Evolutionary conservation across 768 basidiomycete genomes (phyloP), one percentile per base, ranked within the genome.

Genomic region (Hericium erinaceus): DNA sequence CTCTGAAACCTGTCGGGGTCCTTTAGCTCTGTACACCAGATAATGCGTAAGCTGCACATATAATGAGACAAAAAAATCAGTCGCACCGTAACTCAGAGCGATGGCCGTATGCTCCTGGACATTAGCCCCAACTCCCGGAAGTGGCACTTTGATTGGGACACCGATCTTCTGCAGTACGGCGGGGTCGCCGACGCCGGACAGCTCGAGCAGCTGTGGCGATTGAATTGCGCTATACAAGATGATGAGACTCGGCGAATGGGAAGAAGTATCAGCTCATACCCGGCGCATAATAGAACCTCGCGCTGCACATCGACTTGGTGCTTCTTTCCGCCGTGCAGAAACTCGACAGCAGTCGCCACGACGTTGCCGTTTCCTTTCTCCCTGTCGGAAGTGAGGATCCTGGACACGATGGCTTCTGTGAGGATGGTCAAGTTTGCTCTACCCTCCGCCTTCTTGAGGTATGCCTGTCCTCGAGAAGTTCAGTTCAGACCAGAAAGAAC

Each of bases 261-360:
- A 9, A 18, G 38, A 39, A 7, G 3, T 28, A 9, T 16, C 12
- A 46, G 4, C 58, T 22, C 62, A 28, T 62, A 75, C 74, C 76
- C 77, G 4, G 75, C 72, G 49, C 68, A 71, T 2, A 83, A 66
- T 56, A 77, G 71, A 41, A 77, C 75, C 61, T 78, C 77, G 56
- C 70, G 70, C 57, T 61, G 65, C 33, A 73, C 74, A 39, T 67
- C 66, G 11, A 71, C 72, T 11, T 64, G 62, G 55, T 72, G 68
- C 12, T 33, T 58, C 48, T 66, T 60, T 0, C 65, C 68, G 11
- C 62, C 61, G 20, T 54, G 28, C 37, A 67, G 60, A 65, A 74
- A 76, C 51, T 64, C 64, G n/a, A 77, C 66, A 13, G 74, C 74
- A 9, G 66, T 67, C 4, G 73, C 73, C 18, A 69, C 62, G 13